phyloP scores from a whole-genome alignment of 768 basidiomycete species.

The Russula griseocarnosa region DNA sequence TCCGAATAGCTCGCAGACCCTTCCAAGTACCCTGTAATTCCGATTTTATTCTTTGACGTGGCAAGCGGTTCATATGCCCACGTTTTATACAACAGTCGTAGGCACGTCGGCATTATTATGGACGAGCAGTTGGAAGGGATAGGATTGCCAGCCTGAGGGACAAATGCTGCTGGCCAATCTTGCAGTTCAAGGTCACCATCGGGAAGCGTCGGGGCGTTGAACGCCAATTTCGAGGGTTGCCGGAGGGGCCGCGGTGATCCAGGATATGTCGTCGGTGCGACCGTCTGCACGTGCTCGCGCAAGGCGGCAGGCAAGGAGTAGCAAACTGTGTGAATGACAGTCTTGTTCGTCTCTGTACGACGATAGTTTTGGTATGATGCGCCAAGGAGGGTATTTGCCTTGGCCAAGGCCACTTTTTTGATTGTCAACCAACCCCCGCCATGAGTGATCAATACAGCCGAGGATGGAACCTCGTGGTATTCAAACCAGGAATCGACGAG shows the following conservation, averaged over 20 bases:
- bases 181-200: constrained; percentile 32
- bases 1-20: constrained; percentile 49
- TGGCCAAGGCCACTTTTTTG: constrained; percentile 46
- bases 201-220: constrained; percentile 40
- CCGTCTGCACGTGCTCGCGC: constrained; percentile 51
- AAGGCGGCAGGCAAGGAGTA: constrained; percentile 56
- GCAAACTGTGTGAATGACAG: constrained; percentile 51
- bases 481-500: constrained; percentile 55
- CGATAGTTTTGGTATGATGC: constrained; percentile 54
- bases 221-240: constrained; percentile 51
- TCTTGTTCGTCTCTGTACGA: constrained; percentile 46
- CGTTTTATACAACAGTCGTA: constrained; percentile 39
- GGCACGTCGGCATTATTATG: constrained; percentile 36
- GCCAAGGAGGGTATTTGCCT: constrained; percentile 58
- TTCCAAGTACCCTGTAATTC: constrained; percentile 44
- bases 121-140: constrained; percentile 45
- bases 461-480: constrained; percentile 44
- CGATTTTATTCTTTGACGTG: constrained; percentile 34
- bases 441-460: constrained; percentile 39
- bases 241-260: constrained; percentile 52
- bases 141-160: constrained; percentile 29
- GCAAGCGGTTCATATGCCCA: constrained; percentile 33
- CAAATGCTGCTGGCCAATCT: background rate
- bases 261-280: constrained; percentile 61
- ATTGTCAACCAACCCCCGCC: constrained; percentile 58